Conservation (phyloP, 345 rosid genomes). For the Camelina hispida region DNA sequence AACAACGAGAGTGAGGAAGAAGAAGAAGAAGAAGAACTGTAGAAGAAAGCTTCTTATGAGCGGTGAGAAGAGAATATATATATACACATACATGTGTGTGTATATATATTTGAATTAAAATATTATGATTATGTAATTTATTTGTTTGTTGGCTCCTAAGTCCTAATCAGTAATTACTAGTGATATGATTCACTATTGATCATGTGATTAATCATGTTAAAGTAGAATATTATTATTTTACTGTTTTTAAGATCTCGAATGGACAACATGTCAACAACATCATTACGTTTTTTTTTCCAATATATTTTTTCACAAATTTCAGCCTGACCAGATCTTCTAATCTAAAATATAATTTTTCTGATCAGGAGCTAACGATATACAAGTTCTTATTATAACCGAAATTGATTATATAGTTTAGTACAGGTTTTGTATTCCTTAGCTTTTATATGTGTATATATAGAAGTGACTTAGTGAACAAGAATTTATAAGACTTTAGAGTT, state of each 20-base stretch:
- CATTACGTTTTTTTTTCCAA: neutral
- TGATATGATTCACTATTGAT: neutral
- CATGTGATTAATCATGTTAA: conserved; percentile 2
- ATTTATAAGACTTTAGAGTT: neutral
- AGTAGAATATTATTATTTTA: neutral
- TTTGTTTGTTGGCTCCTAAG: neutral
- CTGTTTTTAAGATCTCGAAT: neutral
- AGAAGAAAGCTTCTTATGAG: neutral
- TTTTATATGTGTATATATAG: too few relatives aligned
- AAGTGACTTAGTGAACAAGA: neutral
- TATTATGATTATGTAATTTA: too few relatives aligned
- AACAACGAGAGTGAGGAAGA: neutral
- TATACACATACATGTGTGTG: neutral
- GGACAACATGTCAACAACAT: conserved; percentile 14
- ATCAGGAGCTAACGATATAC: neutral
- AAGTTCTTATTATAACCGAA: too few relatives aligned
- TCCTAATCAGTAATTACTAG: neutral
- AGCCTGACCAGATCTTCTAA: neutral
- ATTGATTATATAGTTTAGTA: neutral
- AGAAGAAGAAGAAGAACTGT: neutral
- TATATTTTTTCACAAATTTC: neutral
- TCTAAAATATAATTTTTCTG: neutral
- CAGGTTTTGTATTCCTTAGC: neutral
- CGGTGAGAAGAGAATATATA: neutral
- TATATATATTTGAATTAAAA: neutral